These are phyloP conservation scores for Patellaria atrata DNA, from an alignment of 495 filamentous ascomycete genomes.

Conservation along the genomic window DNA sequence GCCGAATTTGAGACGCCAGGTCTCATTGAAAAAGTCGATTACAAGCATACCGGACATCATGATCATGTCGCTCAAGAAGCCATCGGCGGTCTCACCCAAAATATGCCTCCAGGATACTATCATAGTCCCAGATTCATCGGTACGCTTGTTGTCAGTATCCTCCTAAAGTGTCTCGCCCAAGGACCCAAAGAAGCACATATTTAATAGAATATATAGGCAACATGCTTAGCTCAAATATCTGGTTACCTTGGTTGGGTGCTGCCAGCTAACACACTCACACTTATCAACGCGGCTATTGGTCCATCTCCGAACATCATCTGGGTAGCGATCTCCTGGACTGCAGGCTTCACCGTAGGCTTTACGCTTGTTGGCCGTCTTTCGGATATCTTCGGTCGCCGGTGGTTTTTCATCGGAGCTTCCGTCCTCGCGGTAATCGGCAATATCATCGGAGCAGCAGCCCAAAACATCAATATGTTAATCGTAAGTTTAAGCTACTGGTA, in stretches of 20 bases:
- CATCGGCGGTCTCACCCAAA: constrained; percentile 8
- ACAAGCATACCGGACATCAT: no score
- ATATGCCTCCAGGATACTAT: constrained; percentile 11
- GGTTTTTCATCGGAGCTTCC: constrained; percentile 33
- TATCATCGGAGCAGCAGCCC: constrained; percentile 32
- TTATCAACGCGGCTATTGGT: constrained; percentile 22
- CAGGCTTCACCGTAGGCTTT: constrained; percentile 22
- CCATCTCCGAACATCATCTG: constrained; percentile 18
- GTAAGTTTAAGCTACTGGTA: constrained; percentile 14
- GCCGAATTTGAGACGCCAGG: no score
- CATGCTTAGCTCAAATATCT: constrained; percentile 19
- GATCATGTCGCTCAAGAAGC: constrained; percentile 11
- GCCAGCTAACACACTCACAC: constrained; percentile 19
- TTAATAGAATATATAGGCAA: constrained; percentile 9
- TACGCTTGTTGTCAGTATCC: constrained; percentile 9
- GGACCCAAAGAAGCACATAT: not conserved
- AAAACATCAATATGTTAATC: constrained; percentile 32
- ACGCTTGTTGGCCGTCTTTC: constrained; percentile 34
- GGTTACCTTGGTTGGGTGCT: constrained; percentile 23
- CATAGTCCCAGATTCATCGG: constrained; percentile 10
- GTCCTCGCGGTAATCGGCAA: constrained; percentile 30
- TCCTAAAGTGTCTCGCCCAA: not conserved
- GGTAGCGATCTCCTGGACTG: constrained; percentile 12
- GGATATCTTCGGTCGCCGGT: constrained; percentile 41
- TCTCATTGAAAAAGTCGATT: no score